Percentiles rank a stretch among this genome's conserved stretches.
Conservation (phyloP, 2,329 filamentous ascomycete species). For the Curvularia verruculosa region DNA sequence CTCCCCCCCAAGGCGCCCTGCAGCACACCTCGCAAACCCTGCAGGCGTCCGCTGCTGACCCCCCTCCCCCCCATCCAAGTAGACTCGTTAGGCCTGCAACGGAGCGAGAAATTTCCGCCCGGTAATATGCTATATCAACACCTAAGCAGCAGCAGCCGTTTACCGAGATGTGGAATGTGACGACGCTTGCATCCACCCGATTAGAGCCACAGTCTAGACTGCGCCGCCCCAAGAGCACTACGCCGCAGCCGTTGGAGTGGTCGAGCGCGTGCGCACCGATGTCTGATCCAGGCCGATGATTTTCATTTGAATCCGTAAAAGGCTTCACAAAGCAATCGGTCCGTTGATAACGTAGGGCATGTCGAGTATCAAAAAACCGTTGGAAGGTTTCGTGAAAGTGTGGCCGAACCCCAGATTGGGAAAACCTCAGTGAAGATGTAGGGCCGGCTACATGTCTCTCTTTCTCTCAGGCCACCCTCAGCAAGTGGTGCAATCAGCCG, state of each 20-base stretch:
- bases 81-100: conserved; percentile 22
- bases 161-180: conserved; percentile 23
- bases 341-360: conserved; percentile 11
- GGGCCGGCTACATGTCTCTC: background rate
- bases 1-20: conserved; percentile 16
- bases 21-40: conserved; percentile 23
- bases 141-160: conserved; percentile 16
- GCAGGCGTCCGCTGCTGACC: conserved; percentile 20
- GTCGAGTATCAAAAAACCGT: conserved; percentile 37
- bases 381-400: conserved; percentile 16
- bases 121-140: conserved; percentile 22
- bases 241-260: conserved; percentile 26
- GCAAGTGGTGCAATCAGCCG: conserved; percentile 1
- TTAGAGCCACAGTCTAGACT: conserved; percentile 22
- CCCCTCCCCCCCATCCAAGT: conserved; percentile 5
- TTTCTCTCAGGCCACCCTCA: conserved; percentile 1
- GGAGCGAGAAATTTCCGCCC: conserved; percentile 43
- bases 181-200: conserved; percentile 20
- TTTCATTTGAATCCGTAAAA: conserved; percentile 26
- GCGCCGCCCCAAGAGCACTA: conserved; percentile 22
- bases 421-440: background rate
- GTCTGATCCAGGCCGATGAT: conserved; percentile 25
- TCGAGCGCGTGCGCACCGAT: conserved; percentile 16
- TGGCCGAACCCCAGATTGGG: conserved; percentile 8
- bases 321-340: conserved; percentile 29